Evolutionary conservation across 345 rosid genomes (phyloP).

Genomic region (Psidium friedrichsthalianum): DNA sequence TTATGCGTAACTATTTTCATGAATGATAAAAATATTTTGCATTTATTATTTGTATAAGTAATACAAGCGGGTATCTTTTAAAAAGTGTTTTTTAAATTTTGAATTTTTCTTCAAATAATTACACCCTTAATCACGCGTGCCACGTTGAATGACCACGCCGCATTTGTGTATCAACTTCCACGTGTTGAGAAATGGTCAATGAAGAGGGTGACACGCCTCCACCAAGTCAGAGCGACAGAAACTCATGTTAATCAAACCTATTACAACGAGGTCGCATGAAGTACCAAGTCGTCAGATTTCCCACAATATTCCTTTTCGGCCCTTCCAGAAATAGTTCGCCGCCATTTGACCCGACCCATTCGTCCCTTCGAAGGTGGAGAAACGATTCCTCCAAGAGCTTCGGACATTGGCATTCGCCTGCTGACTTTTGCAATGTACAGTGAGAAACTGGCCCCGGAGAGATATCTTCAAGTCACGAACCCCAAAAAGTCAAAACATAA

Average conservation of each 20-base stretch:
- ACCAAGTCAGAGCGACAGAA: neutral
- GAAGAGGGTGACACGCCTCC: neutral
- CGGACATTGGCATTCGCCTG: neutral
- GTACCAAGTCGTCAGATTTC: neutral
- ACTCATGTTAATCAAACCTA: neutral
- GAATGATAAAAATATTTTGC: neutral
- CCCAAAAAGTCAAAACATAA: neutral
- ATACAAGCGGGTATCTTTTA: no score
- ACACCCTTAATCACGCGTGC: neutral
- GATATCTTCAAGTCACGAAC: neutral
- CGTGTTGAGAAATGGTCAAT: neutral
- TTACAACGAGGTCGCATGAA: neutral
- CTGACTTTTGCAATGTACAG: neutral
- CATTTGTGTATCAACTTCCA: neutral
- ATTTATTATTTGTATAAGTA: neutral
- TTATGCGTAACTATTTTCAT: accelerated
- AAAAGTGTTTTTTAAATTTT: no score
- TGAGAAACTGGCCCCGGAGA: neutral
- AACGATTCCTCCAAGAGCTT: neutral
- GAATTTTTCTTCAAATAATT: neutral
- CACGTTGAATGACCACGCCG: neutral
- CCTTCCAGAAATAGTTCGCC: neutral
- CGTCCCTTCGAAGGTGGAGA: neutral
- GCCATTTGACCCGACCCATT: neutral
- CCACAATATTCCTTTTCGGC: neutral